Evolutionary conservation across 2,329 filamentous ascomycete genomes (phyloP).

Genomic region (Paraphaeosphaeria sporulosa): DNA sequence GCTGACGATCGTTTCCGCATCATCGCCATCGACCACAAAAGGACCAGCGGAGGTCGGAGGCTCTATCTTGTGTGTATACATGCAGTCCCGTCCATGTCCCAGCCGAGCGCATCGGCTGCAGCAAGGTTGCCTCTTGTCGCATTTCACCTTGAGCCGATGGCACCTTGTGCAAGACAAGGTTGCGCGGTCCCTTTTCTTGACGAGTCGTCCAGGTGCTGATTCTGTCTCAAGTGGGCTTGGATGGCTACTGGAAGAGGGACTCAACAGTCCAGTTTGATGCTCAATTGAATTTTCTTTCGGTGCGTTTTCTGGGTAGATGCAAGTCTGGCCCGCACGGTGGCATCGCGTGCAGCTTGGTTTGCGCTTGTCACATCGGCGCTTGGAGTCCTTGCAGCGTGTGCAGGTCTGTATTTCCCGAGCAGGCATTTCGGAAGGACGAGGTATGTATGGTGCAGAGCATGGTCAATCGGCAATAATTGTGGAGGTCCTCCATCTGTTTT

Average conservation of each 20-base stretch:
- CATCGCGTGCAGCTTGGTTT: slow-evolving; percentile 10
- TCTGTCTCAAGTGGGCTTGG: background rate
- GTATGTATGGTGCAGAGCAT: too few species aligned
- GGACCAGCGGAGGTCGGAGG: slow-evolving; percentile 6
- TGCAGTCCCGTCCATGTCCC: slow-evolving; percentile 21
- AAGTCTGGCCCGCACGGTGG: background rate
- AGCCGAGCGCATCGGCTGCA: slow-evolving; percentile 27
- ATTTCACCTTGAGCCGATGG: slow-evolving; percentile 34
- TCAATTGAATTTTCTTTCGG: background rate
- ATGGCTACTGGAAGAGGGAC: background rate
- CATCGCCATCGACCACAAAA: slow-evolving; percentile 20
- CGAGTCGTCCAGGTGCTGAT: background rate
- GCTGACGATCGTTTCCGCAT: slow-evolving; percentile 25
- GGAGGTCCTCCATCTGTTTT: slow-evolving; percentile 7
- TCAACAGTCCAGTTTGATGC: background rate
- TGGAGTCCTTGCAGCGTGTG: slow-evolving; percentile 7
- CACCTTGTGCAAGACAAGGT: slow-evolving; percentile 31
- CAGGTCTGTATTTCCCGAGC: slow-evolving; percentile 7
- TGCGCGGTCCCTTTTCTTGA: slow-evolving; percentile 25
- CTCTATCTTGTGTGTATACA: slow-evolving; percentile 24
- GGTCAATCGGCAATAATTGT: background rate
- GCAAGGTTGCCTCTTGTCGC: slow-evolving; percentile 28
- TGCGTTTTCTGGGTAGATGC: background rate
- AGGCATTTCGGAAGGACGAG: background rate
- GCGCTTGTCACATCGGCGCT: slow-evolving; percentile 8